phyloP scores from a whole-genome alignment of 768 basidiomycete genomes.

The Pulveroboletus sp. region DNA sequence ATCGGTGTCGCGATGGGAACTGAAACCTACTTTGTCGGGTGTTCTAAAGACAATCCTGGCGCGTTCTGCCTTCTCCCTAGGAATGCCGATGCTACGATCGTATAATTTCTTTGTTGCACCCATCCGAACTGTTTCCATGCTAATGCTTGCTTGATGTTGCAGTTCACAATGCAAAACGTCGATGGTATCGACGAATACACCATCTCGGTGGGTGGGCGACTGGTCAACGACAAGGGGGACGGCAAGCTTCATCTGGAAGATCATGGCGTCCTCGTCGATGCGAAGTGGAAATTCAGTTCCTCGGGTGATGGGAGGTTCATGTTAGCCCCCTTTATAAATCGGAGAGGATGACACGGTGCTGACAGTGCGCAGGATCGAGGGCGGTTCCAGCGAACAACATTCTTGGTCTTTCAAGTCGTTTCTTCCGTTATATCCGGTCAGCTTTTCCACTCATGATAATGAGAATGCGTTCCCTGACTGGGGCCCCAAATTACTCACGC shows the following conservation, averaged over 20 bases:
- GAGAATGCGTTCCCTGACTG: not conserved
- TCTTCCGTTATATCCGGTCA: not conserved
- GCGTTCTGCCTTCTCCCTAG: not conserved
- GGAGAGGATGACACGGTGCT: not conserved
- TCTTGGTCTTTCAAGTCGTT: not conserved
- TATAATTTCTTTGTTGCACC: not conserved
- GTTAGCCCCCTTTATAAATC: not conserved
- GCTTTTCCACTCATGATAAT: not conserved
- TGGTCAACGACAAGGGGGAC: not conserved
- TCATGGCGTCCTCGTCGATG: not conserved
- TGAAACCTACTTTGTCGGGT: not conserved
- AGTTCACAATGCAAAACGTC: not conserved
- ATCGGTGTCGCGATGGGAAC: not conserved
- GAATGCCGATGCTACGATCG: not conserved
- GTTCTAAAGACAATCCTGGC: not conserved
- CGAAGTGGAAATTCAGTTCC: not conserved
- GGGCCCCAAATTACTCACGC: too few relatives aligned
- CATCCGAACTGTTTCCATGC: not conserved
- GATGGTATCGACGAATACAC: not conserved
- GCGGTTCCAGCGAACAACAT: not conserved
- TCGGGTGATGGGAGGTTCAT: not conserved
- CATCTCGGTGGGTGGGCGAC: not conserved
- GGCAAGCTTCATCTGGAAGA: not conserved
- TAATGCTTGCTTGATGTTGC: not conserved
- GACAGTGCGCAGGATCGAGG: not conserved